These are phyloP conservation scores for Jacaranda mimosifolia DNA, from an alignment of 257 asterid species.

Conservation along the genomic window DNA sequence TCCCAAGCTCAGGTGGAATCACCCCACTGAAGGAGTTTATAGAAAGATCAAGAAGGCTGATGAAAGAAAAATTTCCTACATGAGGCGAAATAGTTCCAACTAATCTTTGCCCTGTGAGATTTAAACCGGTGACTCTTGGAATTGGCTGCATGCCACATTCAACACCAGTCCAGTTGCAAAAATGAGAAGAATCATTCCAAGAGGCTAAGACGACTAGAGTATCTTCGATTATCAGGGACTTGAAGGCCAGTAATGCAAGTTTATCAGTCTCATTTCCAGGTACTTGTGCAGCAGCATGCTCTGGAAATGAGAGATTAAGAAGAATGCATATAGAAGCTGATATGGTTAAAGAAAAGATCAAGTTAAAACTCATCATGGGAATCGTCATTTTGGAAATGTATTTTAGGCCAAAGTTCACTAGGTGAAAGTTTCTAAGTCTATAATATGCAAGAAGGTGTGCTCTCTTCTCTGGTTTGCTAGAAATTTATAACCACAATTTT, in stretches of 20 bases:
- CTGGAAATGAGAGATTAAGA: constrained; percentile 38
- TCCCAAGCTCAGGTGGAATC: constrained; percentile 51
- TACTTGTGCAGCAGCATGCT: constrained; percentile 38
- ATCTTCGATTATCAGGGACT: no score
- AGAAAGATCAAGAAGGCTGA: constrained; percentile 50
- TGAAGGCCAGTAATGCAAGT: no score
- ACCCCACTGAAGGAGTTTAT: constrained; percentile 49
- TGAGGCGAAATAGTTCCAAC: constrained; percentile 51
- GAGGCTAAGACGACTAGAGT: constrained; percentile 32
- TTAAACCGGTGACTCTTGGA: constrained; percentile 46
- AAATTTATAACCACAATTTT: constrained; percentile 1
- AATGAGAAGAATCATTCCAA: constrained; percentile 48
- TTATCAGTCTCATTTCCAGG: constrained; percentile 47
- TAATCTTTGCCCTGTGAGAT: constrained; percentile 43
- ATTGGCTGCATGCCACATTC: constrained; percentile 34
- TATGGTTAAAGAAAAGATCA: constrained; percentile 22
- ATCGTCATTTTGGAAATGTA: constrained; percentile 37
- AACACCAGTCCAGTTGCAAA: constrained; percentile 63
- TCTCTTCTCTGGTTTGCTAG: not conserved
- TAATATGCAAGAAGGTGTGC: not conserved
- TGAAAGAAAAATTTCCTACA: constrained; percentile 54
- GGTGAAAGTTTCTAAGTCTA: not conserved
- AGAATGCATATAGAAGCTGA: constrained; percentile 27
- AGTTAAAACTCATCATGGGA: constrained; percentile 19
- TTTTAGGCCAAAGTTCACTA: not conserved